Evolutionary conservation across 441 rosid species (phyloP), one percentile per base, ranked within the genome.

Genomic region (Bocquillonia castaneifolia): DNA sequence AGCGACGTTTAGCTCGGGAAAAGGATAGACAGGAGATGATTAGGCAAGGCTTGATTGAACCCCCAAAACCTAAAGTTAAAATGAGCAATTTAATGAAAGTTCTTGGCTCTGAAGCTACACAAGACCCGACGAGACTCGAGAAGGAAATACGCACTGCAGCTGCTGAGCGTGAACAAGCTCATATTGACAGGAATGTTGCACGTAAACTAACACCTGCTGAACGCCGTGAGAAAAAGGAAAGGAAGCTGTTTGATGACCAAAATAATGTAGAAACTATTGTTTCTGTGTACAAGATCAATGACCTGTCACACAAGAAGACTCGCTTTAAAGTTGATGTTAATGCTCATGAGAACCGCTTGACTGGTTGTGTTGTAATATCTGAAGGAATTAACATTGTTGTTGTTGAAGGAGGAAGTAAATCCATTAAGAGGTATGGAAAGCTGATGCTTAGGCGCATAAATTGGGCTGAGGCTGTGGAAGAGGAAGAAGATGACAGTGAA

Each of bases 81-180:
- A 82, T 91, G 96, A 93, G 97, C 82, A 93, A 93, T 68, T 72
- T 93, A 61, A 93, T 93, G 99, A 93, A 83, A 74, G 96, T 93
- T 77, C 89, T 91, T 64, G 97, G 95, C 12, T 71, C 92, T 40
- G 97, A 93, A 83, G 99, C 99, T 25, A 91, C 95, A 28, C 96
- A 91, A 77, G 99, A 93, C 70, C 97, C 99, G 29, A 91, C 97
- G 42, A 85, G 81, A 78, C 99, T 93, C 26, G 99, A 93, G 77
- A 91, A 76, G 84, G 95, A 93, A 82, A 83, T 93, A 67, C 88
- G 90, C 12, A 88, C 83, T 68, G 96, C 96, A 40, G 97, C 96
- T 62, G 99, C 97, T 6, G 99, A 91, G 81, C 93, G 97, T 68
- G 96, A 93, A 74, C 97, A 91, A 72, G 97, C 97, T 79, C 97